Evolutionary conservation across 371 early-diverging fungal species (phyloP).

Genomic region (Paraphysoderma sedebokerense): DNA sequence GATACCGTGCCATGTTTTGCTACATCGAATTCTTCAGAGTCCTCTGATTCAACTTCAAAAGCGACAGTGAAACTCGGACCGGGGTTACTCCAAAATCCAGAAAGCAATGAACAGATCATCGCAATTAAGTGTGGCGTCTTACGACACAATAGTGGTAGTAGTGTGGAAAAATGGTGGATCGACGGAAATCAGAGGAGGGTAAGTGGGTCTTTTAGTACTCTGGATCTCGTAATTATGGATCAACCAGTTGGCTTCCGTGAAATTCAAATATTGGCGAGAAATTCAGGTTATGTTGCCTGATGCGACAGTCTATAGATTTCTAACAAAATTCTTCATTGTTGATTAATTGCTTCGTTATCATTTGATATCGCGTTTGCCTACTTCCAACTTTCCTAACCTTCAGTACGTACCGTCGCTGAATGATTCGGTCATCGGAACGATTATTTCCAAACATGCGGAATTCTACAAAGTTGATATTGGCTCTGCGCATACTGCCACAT

Average conservation of each 20-base stretch:
- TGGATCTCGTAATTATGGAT: too few relatives aligned
- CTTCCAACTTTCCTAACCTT: not conserved
- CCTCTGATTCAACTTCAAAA: constrained; percentile 1
- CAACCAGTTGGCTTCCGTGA: too few relatives aligned
- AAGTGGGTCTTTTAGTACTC: too few relatives aligned
- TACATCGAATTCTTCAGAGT: not conserved
- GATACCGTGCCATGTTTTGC: not conserved
- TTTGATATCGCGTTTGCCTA: not conserved
- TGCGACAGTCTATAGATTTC: not conserved
- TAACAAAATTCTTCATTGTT: not conserved
- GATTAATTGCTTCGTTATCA: constrained; percentile 3
- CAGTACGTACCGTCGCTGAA: constrained; percentile 73
- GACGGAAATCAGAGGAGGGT: constrained; percentile 62
- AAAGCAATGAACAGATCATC: constrained; percentile 27
- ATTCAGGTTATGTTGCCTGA: not conserved
- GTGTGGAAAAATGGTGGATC: constrained; percentile 65
- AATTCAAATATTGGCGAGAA: too few relatives aligned
- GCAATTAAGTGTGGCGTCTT: constrained; percentile 62
- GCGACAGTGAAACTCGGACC: constrained; percentile 48
- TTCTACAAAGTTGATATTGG: constrained; percentile 83
- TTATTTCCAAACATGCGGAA: constrained; percentile 49
- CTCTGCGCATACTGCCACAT: constrained; percentile 61
- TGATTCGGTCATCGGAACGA: constrained; percentile 75
- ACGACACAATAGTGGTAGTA: constrained; percentile 24
- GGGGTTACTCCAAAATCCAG: constrained; percentile 48